Conservation (phyloP, 2,329 filamentous ascomycete species). For the Ophiostoma montium region DNA sequence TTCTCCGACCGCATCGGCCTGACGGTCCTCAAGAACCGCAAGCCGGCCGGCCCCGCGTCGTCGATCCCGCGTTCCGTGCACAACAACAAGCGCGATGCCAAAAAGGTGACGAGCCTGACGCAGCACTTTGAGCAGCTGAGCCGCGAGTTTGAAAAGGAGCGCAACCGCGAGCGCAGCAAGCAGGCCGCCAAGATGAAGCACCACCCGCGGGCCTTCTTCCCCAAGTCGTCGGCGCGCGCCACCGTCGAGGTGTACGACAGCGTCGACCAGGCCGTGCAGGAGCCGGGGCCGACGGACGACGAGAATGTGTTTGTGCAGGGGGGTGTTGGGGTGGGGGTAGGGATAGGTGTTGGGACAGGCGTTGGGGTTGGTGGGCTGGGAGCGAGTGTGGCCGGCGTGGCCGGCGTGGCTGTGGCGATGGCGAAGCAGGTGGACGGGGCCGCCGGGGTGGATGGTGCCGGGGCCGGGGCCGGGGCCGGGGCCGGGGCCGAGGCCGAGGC, state of each 20-base stretch:
- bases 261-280: conserved; percentile 82
- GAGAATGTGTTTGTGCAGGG: conserved; percentile 25
- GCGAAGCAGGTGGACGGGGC: background rate
- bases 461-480: background rate
- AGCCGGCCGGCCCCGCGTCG: conserved; percentile 36
- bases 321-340: too few species aligned
- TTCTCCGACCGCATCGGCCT: conserved; percentile 60
- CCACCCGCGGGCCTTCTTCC: conserved; percentile 63
- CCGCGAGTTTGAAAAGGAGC: conserved; percentile 90
- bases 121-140: conserved; percentile 95
- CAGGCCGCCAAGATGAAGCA: conserved; percentile 59
- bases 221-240: conserved; percentile 82
- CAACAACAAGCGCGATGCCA: conserved; percentile 44
- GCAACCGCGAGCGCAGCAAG: conserved; percentile 71
- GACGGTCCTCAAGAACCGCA: conserved; percentile 45
- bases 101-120: conserved; percentile 80
- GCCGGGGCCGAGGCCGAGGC: background rate
- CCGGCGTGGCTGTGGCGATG: too few species aligned
- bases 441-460: background rate
- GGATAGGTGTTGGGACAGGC: too few species aligned
- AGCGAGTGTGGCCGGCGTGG: too few species aligned
- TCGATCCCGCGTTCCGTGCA: conserved; percentile 80
- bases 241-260: conserved; percentile 94
- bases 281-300: conserved; percentile 54
- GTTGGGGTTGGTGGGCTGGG: too few species aligned